These are phyloP conservation scores for Lodderomyces theae DNA, from an alignment of 1,139 yeast genomes.

Conservation along the genomic window DNA sequence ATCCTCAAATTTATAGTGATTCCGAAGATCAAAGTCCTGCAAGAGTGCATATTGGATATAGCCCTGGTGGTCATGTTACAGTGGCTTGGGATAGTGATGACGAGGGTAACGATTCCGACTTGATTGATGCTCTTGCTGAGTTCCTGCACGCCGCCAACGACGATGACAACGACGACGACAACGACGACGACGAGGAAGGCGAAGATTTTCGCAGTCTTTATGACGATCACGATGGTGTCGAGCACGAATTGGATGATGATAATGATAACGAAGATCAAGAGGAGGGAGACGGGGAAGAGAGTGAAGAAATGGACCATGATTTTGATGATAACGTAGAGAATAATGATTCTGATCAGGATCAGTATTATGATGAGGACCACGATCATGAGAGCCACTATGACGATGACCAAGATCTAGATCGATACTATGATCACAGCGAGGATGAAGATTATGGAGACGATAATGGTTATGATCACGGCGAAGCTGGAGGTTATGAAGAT, in stretches of 20 bases:
- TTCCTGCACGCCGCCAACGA: slow-evolving; percentile 2
- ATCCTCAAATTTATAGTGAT: slow-evolving; percentile 2
- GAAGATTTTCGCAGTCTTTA: neutral
- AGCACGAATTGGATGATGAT: slow-evolving; percentile 2
- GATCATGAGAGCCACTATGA: too few relatives aligned
- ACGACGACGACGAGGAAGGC: slow-evolving; percentile 1
- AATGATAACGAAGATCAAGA: slow-evolving; percentile 3
- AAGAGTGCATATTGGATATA: neutral
- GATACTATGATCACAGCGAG: slow-evolving; percentile 1
- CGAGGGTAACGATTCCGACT: slow-evolving; percentile 6
- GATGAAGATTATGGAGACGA: neutral
- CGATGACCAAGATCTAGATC: neutral
- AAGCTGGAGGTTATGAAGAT: neutral
- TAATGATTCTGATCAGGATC: too few relatives aligned
- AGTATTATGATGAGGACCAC: too few relatives aligned
- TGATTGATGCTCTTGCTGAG: slow-evolving; percentile 5
- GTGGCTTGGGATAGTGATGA: slow-evolving; percentile 5
- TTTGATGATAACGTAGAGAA: too few relatives aligned
- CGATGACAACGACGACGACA: too few relatives aligned
- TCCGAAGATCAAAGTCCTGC: slow-evolving; percentile 5
- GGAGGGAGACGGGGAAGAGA: neutral
- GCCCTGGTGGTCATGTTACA: neutral
- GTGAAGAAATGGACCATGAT: too few relatives aligned
- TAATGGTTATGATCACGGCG: neutral
- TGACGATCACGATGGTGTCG: slow-evolving; percentile 4